A percentile compares a stretch with the other conserved stretches of the same genome.
Evolutionary conservation across 306 rosid species (phyloP).

Genomic region (Potentilla sterilis): DNA sequence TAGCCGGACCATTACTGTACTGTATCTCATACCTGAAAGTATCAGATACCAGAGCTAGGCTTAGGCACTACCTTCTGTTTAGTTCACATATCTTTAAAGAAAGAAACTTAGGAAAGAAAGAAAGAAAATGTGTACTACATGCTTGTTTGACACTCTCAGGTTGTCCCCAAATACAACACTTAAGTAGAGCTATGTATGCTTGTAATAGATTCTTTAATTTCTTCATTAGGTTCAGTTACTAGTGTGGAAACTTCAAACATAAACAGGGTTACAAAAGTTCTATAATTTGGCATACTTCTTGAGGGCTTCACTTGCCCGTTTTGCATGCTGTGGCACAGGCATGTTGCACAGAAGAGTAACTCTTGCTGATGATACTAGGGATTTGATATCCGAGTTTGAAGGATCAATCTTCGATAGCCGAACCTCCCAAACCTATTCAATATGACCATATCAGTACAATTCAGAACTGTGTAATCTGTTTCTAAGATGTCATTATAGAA

Average conservation of each 20-base stretch:
- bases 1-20: neutral
- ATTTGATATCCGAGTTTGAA: conserved; percentile 44
- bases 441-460: neutral
- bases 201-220: neutral
- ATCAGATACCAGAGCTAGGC: neutral
- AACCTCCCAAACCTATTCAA: conserved; percentile 76
- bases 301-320: conserved; percentile 47
- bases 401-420: conserved; percentile 61
- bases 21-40: neutral
- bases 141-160: neutral
- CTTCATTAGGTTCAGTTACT: neutral
- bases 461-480: neutral
- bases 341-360: conserved; percentile 71
- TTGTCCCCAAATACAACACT: neutral
- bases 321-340: conserved; percentile 68
- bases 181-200: neutral
- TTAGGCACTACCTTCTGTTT: neutral
- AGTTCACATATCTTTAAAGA: neutral
- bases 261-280: neutral
- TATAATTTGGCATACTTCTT: conserved; percentile 34
- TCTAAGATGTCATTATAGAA: neutral
- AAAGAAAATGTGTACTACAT: neutral
- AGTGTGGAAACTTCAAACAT: neutral
- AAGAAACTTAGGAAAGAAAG: neutral
- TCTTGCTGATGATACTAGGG: conserved; percentile 61